Conservation (phyloP, 768 basidiomycete genomes). For the Sarcomyxa edulis region DNA sequence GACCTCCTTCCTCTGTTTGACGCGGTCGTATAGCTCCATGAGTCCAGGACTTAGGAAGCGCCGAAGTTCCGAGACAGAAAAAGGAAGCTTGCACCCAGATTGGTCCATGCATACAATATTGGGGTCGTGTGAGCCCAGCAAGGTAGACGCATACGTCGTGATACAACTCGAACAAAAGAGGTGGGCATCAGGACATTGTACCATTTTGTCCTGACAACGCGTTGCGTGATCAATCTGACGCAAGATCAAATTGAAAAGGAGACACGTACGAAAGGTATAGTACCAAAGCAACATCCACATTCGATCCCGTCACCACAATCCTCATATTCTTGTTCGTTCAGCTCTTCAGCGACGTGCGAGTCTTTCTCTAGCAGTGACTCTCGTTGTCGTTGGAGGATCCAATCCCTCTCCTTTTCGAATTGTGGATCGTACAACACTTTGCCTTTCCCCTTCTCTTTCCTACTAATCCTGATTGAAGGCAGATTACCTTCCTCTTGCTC, state of each 20-base stretch:
- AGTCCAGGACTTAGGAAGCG: slow-evolving; percentile 66
- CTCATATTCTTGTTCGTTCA: slow-evolving; percentile 34
- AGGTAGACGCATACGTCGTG: slow-evolving; percentile 57
- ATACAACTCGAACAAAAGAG: slow-evolving; percentile 80
- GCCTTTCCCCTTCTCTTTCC: slow-evolving; percentile 34
- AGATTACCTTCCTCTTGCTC: slow-evolving; percentile 25
- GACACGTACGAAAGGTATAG: slow-evolving; percentile 3
- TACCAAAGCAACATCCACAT: slow-evolving; percentile 80
- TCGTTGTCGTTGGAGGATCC: slow-evolving; percentile 38
- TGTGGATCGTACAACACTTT: slow-evolving; percentile 35
- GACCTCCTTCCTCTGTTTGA: slow-evolving; percentile 76
- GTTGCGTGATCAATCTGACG: background rate
- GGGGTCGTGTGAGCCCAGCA: slow-evolving; percentile 59
- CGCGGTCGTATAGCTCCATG: slow-evolving; percentile 63
- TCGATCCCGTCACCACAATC: slow-evolving; percentile 64
- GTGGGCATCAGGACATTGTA: slow-evolving; percentile 87
- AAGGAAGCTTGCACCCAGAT: slow-evolving; percentile 62
- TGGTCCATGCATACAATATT: slow-evolving; percentile 80
- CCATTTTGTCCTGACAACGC: slow-evolving; percentile 62
- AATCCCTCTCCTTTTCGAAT: slow-evolving; percentile 40
- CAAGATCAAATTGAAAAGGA: background rate
- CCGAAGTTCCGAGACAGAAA: slow-evolving; percentile 62
- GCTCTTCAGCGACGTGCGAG: slow-evolving; percentile 23
- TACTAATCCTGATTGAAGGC: slow-evolving; percentile 28
- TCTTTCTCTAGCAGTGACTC: slow-evolving; percentile 32